These are phyloP conservation scores for Pelargonium fulgidum DNA, from an alignment of 441 rosid genomes.

Conservation along the genomic window DNA sequence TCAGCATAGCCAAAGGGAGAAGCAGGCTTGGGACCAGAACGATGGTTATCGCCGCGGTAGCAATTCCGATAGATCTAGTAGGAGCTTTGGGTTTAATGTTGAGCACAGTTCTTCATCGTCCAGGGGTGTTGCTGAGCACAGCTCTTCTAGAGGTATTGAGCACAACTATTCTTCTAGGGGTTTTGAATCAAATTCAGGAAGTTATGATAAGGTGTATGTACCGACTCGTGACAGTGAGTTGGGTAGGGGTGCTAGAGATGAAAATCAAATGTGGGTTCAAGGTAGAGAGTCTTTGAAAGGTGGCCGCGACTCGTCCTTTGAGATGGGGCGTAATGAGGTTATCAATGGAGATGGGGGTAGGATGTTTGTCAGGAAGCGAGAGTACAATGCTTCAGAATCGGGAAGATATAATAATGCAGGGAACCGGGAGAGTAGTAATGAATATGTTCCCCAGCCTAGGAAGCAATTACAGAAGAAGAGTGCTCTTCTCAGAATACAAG, in stretches of 20 bases:
- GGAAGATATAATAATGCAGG: constrained; percentile 42
- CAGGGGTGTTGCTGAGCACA: constrained; percentile 2
- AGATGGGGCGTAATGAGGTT: constrained; percentile 25
- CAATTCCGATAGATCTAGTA: constrained; percentile 29
- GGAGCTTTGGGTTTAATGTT: constrained; percentile 5
- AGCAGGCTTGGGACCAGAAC: constrained; percentile 22
- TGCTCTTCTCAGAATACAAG: constrained; percentile 76
- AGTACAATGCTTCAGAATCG: constrained; percentile 33
- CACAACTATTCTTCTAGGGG: constrained; percentile 21
- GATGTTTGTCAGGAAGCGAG: constrained; percentile 30
- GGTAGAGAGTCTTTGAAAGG: constrained; percentile 25
- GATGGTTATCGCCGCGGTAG: constrained; percentile 26
- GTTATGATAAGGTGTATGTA: constrained; percentile 29
- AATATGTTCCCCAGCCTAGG: constrained; percentile 37
- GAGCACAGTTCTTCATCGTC: not conserved
- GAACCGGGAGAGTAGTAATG: constrained; percentile 46
- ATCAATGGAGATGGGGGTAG: constrained; percentile 29
- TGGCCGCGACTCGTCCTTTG: constrained; percentile 26
- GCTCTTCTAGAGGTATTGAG: constrained; percentile 35
- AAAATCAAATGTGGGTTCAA: constrained; percentile 38
- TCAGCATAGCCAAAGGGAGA: constrained; percentile 30
- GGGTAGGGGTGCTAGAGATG: constrained; percentile 26
- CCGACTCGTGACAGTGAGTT: constrained; percentile 23
- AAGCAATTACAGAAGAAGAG: constrained; percentile 72
- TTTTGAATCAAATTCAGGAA: constrained; percentile 28